Evolutionary conservation across 139 green algal species (phyloP).

Genomic region (Tetradesmus obliquus): DNA sequence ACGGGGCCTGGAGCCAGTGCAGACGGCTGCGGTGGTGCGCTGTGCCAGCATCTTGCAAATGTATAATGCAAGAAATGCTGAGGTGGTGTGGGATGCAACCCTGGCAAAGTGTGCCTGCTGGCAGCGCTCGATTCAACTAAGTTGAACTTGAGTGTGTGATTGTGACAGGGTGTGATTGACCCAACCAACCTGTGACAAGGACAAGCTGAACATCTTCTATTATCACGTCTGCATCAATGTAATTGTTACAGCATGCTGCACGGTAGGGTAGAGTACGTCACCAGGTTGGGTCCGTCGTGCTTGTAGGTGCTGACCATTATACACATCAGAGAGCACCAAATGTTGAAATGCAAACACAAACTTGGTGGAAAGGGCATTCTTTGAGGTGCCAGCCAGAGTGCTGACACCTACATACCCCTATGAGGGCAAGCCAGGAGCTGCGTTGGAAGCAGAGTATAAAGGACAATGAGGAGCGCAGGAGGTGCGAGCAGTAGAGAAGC

Average conservation of each 20-base stretch:
- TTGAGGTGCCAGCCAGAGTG: neutral
- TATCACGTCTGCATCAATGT: neutral
- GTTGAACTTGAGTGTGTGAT: neutral
- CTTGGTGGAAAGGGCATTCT: neutral
- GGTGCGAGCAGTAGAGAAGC: neutral
- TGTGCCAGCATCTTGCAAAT: neutral
- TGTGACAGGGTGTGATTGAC: neutral
- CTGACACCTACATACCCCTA: neutral
- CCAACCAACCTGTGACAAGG: neutral
- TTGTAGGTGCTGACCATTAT: neutral
- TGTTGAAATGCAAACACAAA: no score
- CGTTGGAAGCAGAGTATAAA: conserved; percentile 42
- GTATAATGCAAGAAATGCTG: neutral
- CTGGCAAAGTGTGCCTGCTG: neutral
- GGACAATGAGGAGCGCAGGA: conserved; percentile 35
- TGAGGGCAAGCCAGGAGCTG: conserved; percentile 42
- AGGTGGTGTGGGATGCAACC: neutral
- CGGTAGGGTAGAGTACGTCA: neutral
- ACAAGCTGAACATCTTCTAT: neutral
- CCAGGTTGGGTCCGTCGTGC: neutral
- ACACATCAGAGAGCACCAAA: neutral
- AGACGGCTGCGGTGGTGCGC: neutral
- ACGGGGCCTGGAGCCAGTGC: neutral
- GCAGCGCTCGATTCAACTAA: neutral
- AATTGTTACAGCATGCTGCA: neutral